Conservation (phyloP, 106 monocot species). For the Dioscorea dumetorum region DNA sequence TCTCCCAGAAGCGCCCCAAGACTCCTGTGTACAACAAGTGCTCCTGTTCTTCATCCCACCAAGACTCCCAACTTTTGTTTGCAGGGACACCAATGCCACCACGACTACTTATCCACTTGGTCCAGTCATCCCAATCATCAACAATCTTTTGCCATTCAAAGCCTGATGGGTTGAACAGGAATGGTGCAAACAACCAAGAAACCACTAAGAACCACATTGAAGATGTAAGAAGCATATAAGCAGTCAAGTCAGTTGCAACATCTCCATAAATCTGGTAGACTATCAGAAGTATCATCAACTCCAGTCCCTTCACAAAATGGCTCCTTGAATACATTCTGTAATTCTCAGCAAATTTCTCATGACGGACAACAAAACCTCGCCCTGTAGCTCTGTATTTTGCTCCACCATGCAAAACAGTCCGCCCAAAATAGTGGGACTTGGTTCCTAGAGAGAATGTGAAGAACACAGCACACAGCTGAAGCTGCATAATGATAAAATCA, state of each 20-base stretch:
- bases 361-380: constrained; percentile 88
- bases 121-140: constrained; percentile 98
- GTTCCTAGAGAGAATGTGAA: constrained; percentile 98
- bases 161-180: constrained; percentile 93
- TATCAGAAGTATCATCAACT: constrained; percentile 79
- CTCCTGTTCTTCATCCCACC: constrained; percentile 99
- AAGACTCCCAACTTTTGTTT: constrained; percentile 96
- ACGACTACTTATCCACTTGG: constrained; percentile 80
- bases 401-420: constrained; percentile 91
- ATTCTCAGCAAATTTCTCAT: constrained; percentile 94
- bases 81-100: constrained; percentile 94
- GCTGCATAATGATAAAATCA: constrained; percentile 97
- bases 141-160: constrained; percentile 99
- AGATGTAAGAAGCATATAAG: constrained; percentile 57
- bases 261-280: constrained; percentile 70
- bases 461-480: constrained; percentile 95
- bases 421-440: constrained; percentile 88
- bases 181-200: constrained; percentile 91
- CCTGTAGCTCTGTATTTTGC: constrained; percentile 97
- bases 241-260: constrained; percentile 30
- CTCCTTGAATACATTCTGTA: constrained; percentile 98
- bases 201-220: constrained; percentile 97
- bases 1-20: constrained; percentile 81
- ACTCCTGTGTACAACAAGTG: constrained; percentile 75
- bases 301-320: constrained; percentile 88